Evolutionary conservation across 805 yeast species (phyloP).

Genomic region (Suhomyces canberraensis): DNA sequence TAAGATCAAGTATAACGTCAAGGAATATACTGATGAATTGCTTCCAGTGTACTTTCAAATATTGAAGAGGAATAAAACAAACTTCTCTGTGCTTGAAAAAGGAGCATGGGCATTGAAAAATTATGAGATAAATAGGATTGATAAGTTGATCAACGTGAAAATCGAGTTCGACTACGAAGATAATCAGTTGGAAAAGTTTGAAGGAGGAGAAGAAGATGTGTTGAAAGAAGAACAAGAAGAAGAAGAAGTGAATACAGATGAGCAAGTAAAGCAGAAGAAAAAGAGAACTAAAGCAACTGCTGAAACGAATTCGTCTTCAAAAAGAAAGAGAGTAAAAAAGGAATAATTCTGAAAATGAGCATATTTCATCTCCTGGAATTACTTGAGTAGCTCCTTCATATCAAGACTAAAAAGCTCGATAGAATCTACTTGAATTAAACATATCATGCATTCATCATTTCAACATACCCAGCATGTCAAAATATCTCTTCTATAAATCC

Average conservation of each 20-base stretch:
- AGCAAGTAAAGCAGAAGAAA: neutral
- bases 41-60: constrained; percentile 20
- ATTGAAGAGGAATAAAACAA: constrained; percentile 4
- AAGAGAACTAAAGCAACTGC: neutral
- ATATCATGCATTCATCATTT: too few relatives aligned
- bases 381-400: too few relatives aligned
- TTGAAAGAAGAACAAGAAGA: neutral
- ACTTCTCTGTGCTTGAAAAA: constrained; percentile 21
- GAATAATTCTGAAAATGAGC: too few relatives aligned
- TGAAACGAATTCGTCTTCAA: neutral
- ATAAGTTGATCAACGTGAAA: constrained; percentile 22
- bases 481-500: constrained; percentile 14
- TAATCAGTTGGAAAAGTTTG: neutral
- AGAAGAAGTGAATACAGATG: constrained; percentile 1
- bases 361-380: too few relatives aligned
- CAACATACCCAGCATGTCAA: neutral
- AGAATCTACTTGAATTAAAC: too few relatives aligned
- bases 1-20: constrained; percentile 40
- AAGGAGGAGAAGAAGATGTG: constrained; percentile 3
- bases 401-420: too few relatives aligned
- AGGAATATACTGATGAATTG: constrained; percentile 40
- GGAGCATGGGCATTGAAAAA: constrained; percentile 40
- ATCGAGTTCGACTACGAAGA: constrained; percentile 17
- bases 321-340: neutral
- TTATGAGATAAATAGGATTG: constrained; percentile 23